A percentile compares a stretch with the other conserved stretches of the same genome.
Conservation (phyloP, 352 stramenopile species). For the Phytophthora hybrid region DNA sequence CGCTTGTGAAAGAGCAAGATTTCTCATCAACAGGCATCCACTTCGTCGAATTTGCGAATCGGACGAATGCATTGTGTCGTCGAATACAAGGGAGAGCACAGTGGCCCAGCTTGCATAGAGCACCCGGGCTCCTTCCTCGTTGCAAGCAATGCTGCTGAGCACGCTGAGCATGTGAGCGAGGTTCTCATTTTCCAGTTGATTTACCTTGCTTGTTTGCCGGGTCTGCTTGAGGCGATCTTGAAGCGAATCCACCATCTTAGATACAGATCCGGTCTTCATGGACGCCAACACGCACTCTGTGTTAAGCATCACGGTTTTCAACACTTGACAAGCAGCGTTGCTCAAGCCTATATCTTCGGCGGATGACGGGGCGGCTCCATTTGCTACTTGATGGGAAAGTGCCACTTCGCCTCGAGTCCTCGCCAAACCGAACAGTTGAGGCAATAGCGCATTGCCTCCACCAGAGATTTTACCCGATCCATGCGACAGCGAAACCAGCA, state of each 20-base stretch:
- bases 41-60: slow-evolving; percentile 34
- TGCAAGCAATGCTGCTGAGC: slow-evolving; percentile 49
- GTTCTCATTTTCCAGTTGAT: slow-evolving; percentile 40
- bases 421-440: slow-evolving; percentile 28
- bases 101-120: slow-evolving; percentile 45
- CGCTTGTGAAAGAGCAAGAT: slow-evolving; percentile 62
- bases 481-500: slow-evolving; percentile 28
- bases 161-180: slow-evolving; percentile 58
- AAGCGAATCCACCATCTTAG: slow-evolving; percentile 45
- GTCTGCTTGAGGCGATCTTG: slow-evolving; percentile 46
- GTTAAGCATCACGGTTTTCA: slow-evolving; percentile 59
- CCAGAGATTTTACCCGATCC: slow-evolving; percentile 13
- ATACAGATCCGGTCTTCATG: slow-evolving; percentile 55
- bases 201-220: slow-evolving; percentile 48
- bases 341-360: slow-evolving; percentile 36
- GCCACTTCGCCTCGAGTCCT: slow-evolving; percentile 29
- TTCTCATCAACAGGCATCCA: slow-evolving; percentile 63
- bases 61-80: slow-evolving; percentile 54
- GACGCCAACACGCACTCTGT: slow-evolving; percentile 55
- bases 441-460: slow-evolving; percentile 24
- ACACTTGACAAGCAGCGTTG: slow-evolving; percentile 49
- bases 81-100: slow-evolving; percentile 49
- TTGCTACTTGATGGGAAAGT: slow-evolving; percentile 9
- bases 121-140: slow-evolving; percentile 54
- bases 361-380: slow-evolving; percentile 1